A percentile compares a stretch with the other conserved stretches of the same genome.
phyloP scores from a whole-genome alignment of 2,329 filamentous ascomycete genomes.

The Fusarium aywerte region DNA sequence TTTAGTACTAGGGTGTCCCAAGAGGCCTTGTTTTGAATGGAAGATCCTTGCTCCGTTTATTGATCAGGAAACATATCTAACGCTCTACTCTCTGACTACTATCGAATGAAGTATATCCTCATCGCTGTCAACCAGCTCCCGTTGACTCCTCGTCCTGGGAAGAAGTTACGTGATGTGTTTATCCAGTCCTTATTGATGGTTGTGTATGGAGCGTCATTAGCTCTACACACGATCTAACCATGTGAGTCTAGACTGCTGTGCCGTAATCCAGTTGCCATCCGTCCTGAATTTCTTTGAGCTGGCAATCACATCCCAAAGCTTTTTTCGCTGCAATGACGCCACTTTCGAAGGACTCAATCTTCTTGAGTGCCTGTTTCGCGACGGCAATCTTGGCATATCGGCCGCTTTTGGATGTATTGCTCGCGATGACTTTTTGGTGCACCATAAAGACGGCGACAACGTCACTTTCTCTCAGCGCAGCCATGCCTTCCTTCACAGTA shows the following conservation, averaged over 20 bases:
- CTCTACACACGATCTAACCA: no score
- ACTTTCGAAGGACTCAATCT: slow-evolving; percentile 57
- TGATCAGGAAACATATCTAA: not conserved
- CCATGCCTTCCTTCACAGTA: slow-evolving; percentile 56
- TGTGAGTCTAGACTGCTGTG: slow-evolving; percentile 23
- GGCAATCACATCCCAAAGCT: slow-evolving; percentile 73
- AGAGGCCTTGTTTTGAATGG: not conserved
- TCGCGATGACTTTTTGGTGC: slow-evolving; percentile 75
- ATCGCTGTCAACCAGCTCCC: not conserved
- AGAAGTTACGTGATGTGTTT: no score
- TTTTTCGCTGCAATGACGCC: slow-evolving; percentile 63
- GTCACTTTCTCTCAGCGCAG: slow-evolving; percentile 56
- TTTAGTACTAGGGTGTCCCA: not conserved
- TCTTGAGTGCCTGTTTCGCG: slow-evolving; percentile 66
- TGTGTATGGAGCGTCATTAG: no score
- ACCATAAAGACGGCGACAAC: slow-evolving; percentile 79
- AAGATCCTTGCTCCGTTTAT: not conserved
- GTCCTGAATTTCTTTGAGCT: not conserved
- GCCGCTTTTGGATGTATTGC: slow-evolving; percentile 69
- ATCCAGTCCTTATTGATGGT: no score
- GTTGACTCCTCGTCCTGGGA: slow-evolving; percentile 2
- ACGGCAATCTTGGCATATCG: slow-evolving; percentile 78
- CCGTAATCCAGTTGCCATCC: slow-evolving; percentile 8
- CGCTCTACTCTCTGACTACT: not conserved
- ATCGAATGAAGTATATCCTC: not conserved